These are phyloP conservation scores for Boletus smithii DNA, from an alignment of 1,284 basidiomycete genomes.

Conservation along the genomic window DNA sequence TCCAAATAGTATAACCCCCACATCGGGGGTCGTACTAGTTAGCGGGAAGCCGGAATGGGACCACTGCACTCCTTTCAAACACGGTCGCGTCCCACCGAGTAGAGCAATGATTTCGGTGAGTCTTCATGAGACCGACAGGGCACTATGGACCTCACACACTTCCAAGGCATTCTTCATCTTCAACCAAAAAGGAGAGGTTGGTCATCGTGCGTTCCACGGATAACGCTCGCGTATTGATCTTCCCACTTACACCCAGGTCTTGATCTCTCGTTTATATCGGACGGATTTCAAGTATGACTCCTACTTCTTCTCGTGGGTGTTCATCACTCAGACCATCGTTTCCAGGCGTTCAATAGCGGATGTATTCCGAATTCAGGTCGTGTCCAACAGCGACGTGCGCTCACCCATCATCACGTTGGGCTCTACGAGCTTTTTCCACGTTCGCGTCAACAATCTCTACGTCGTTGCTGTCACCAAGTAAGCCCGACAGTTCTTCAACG, in stretches of 20 bases:
- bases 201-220: constrained; percentile 1
- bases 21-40: constrained; percentile 12
- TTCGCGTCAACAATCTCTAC: constrained; percentile 92
- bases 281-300: constrained; percentile 85
- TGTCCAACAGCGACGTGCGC: constrained; percentile 93
- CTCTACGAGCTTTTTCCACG: constrained; percentile 97
- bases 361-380: constrained; percentile 96
- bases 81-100: constrained; percentile 10
- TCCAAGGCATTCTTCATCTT: constrained; percentile 93
- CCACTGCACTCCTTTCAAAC: constrained; percentile 1
- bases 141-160: constrained; percentile 12
- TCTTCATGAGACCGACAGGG: neutral
- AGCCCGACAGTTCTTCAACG: constrained; percentile 26
- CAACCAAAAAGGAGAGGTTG: constrained; percentile 95
- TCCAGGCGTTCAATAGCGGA: constrained; percentile 92
- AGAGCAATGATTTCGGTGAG: constrained; percentile 41
- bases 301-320: neutral
- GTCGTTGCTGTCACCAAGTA: constrained; percentile 94
- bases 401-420: constrained; percentile 98
- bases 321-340: neutral
- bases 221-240: constrained; percentile 7
- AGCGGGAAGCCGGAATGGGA: neutral
- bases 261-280: constrained; percentile 90
- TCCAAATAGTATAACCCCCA: no score
- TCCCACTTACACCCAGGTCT: constrained; percentile 53